Base-by-base conservation (phyloP, 73 alveolate species). In the Uronychia setigera region DNA sequence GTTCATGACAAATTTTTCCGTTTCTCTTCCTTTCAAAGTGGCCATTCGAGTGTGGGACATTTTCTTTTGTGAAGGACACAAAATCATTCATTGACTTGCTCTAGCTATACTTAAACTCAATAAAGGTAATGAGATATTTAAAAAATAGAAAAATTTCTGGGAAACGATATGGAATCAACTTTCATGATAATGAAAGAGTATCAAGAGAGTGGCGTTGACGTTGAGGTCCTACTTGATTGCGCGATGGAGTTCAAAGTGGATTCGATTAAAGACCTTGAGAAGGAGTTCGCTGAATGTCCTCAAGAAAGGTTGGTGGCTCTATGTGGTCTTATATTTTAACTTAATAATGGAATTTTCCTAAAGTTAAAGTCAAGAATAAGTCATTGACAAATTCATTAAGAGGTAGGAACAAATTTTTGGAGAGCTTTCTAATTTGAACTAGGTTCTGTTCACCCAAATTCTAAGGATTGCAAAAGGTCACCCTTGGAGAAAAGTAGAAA, bases 1-100 rank as follows among this genome's bases (percentile, higher is more conserved):
- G 99, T 97, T 97, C 92, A 95, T 97, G 95, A 94, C 98, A 13
- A 88, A 95, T 35, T 97, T 89, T 91, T 87, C 95, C 11, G 77
- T 92, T 83, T 90, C 92, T 58, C 93, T 95, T 35, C 94, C 92
- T 57, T 89, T 97, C 81, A 82, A 95, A 58, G 27, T 79, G 30
- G 88, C 90, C 77, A 98, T 95, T 79, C 91, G 99, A 58, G 92
- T 95, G 31, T 97, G 98, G 98, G 99, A 97, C 91, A 92, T 92
- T 29, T 95, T 95, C 94, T 87, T 95, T 76, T 87, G 95, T 26
- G 98, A 95, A 83, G 98, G 98, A 77, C 87, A 80, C 74, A 95
- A 97, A 77, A 94, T 95, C 30, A 87, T 97, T 33, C 93, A 93
- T 85, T 85, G 99, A 86, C 79, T 95, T 60, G 98, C 98, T 0